Conservation (phyloP, 176 grass and related monocot genomes). For the Thinopyrum elongatum region DNA sequence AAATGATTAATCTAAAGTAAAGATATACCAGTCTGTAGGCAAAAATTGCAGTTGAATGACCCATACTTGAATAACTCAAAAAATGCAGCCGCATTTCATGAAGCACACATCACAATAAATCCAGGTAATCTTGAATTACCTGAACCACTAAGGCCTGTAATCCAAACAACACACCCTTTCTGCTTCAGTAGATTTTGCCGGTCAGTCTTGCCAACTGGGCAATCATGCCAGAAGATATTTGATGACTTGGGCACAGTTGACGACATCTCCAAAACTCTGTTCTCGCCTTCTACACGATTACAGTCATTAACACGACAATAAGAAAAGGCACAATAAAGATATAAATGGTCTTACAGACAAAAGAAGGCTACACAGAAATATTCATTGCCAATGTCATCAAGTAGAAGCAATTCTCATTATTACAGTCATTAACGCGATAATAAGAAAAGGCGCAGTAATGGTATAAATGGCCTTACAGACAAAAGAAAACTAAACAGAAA, state of each 20-base stretch:
- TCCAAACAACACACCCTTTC: constrained; percentile 89
- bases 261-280: constrained; percentile 32
- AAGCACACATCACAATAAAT: background rate
- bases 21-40: background rate
- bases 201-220: constrained; percentile 60
- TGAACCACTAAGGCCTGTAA: constrained; percentile 87
- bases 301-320: background rate
- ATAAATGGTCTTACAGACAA: background rate
- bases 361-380: background rate
- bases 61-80: background rate
- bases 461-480: background rate
- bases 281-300: constrained; percentile 20
- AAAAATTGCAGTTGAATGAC: background rate
- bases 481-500: background rate
- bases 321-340: background rate
- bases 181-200: constrained; percentile 70
- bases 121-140: constrained; percentile 29
- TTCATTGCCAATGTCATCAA: background rate
- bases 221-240: constrained; percentile 90
- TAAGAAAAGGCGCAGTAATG: background rate
- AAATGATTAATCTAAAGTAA: background rate
- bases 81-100: background rate
- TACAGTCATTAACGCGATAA: background rate
- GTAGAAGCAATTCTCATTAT: background rate
- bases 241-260: constrained; percentile 42